Evolutionary conservation across 1,284 basidiomycete genomes (phyloP), one percentile per base, ranked within the genome.

Genomic region (Tylopilus sp.): DNA sequence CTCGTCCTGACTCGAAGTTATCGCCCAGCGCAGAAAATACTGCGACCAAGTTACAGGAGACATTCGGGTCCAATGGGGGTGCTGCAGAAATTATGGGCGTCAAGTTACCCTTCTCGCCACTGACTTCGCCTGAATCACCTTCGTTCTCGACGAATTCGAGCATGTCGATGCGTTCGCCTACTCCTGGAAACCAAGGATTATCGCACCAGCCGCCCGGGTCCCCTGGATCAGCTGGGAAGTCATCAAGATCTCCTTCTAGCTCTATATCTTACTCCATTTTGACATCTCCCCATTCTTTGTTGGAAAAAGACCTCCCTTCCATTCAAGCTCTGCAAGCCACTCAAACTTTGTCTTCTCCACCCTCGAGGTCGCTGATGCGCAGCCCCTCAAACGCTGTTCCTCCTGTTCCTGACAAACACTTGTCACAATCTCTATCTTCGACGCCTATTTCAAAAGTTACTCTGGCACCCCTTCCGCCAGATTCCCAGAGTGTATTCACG

Each of bases 271-370:
- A 68, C 29, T 76, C 75, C 6, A 47, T 70, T 40, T 50, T 77
- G 44, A 75, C 74, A 16, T 76, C 74, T 9, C 74, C 75, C 3
- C 66, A 76, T 56, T 75, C 74, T 44, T 18, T 70, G 49, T 34
- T 61, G 54, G 67, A 69, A 46, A 66, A 66, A 36, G 64, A 66
- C 25, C 46, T 65, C 12, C 64, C 64, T 13, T 68, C 67, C 35
- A 65, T 65, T 36, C 63, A 67, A 46, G 63, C 42, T 40, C 19
- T 65, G 15, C 67, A 65, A n/a, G 36, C 46, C 29, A 42, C 36
- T 21, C 59, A 44, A 26, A 30, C 13, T 18, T 39, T 49, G 30
- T 37, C 56, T 11, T 41, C 55, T 16, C 33, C 35, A 23, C 38
- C 49, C 6, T 46, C 50, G 33, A 68, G 28, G 40, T 50, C 46